Conservation (phyloP, 2,329 filamentous ascomycete species). For the Pseudocercospora crystallina region DNA sequence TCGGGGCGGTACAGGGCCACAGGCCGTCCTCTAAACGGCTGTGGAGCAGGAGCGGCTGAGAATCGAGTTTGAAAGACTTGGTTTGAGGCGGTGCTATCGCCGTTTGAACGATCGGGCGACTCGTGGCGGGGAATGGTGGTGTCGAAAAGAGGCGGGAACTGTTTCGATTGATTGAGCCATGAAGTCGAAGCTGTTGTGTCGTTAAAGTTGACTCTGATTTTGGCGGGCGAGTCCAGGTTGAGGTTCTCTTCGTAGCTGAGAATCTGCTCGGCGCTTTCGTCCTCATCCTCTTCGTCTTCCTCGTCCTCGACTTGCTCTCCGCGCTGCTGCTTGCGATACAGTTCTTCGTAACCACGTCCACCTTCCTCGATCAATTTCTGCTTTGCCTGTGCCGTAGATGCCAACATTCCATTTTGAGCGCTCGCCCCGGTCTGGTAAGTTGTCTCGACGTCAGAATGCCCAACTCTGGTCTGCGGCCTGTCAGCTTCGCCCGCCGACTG, state of each 20-base stretch:
- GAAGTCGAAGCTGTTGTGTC: conserved; percentile 25
- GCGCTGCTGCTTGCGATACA: conserved; percentile 2
- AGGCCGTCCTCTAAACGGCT: not conserved
- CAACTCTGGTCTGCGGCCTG: no score
- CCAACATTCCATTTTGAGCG: no score
- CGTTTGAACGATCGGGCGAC: not conserved
- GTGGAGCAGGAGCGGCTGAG: not conserved
- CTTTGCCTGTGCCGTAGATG: no score
- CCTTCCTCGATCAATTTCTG: no score
- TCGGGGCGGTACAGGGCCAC: not conserved
- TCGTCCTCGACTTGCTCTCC: conserved; percentile 13
- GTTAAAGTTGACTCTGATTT: conserved; percentile 38
- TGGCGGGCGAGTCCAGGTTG: conserved; percentile 37
- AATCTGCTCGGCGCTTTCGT: conserved; percentile 8
- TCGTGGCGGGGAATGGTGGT: not conserved
- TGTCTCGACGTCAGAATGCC: no score
- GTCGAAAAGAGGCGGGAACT: conserved; percentile 29
- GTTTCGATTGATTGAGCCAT: conserved; percentile 12
- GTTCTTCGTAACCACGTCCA: no score
- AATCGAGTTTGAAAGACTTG: no score
- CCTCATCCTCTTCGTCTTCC: conserved; percentile 6
- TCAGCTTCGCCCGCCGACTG: no score
- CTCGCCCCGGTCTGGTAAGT: no score
- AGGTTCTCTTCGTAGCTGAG: conserved; percentile 38
- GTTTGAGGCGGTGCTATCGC: no score